phyloP scores from a whole-genome alignment of 1,284 basidiomycete species.

The Marasmius sp. region DNA sequence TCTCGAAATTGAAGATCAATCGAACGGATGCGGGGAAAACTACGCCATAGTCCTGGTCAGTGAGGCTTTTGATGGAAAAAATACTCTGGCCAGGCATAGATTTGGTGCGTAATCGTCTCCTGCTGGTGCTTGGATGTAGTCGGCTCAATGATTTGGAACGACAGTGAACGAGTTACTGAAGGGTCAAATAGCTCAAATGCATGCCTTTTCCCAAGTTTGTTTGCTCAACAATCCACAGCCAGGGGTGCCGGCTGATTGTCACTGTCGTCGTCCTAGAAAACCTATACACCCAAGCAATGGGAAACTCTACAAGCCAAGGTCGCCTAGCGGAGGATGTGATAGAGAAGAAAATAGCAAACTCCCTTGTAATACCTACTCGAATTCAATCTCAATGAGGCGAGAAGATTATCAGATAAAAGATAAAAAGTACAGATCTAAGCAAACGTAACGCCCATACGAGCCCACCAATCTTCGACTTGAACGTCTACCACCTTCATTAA shows the following conservation, averaged over 20 bases:
- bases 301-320: slow-evolving; percentile 46
- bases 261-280: slow-evolving; percentile 50
- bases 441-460: background rate
- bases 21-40: slow-evolving; percentile 76
- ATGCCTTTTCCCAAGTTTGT: slow-evolving; percentile 81
- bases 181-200: slow-evolving; percentile 72
- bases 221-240: background rate
- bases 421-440: too few relatives aligned
- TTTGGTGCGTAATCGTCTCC: slow-evolving; percentile 44
- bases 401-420: background rate
- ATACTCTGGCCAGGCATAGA: slow-evolving; percentile 69
- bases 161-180: slow-evolving; percentile 77
- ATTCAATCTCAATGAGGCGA: background rate
- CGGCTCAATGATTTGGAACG: too few relatives aligned
- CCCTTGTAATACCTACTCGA: background rate
- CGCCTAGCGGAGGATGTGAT: background rate
- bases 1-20: slow-evolving; percentile 72
- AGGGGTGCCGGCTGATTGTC: background rate
- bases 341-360: background rate
- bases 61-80: slow-evolving; percentile 75
- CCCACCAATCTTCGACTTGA: background rate
- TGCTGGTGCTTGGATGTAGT: too few relatives aligned
- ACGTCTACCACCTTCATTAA: background rate
- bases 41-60: slow-evolving; percentile 76
- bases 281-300: slow-evolving; percentile 72